Percentiles rank a stretch among this genome's conserved stretches.
Conservation (phyloP, 2,329 filamentous ascomycete species). For the Paraphoma sp. region DNA sequence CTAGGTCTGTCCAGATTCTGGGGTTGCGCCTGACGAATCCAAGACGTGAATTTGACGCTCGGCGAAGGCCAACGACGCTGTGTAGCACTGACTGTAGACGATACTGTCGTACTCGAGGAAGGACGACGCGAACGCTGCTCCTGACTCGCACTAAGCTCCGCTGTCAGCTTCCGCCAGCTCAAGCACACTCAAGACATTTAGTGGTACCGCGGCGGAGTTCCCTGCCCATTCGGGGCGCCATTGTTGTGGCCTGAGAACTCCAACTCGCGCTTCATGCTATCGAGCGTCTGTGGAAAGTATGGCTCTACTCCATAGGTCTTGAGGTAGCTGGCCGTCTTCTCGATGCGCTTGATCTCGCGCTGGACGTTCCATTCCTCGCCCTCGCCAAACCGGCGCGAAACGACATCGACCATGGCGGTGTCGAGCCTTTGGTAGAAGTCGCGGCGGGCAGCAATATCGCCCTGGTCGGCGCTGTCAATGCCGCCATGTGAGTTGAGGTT, state of each 20-base stretch:
- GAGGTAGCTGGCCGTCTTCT: conserved; percentile 61
- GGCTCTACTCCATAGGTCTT: conserved; percentile 60
- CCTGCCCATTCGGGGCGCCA: conserved; percentile 34
- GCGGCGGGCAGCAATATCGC: conserved; percentile 56
- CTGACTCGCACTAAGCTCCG: conserved; percentile 5
- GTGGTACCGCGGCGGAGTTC: conserved; percentile 46
- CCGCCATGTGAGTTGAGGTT: conserved; percentile 63
- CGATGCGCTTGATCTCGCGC: conserved; percentile 62
- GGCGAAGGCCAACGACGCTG: too few relatives aligned
- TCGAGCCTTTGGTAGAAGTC: conserved; percentile 59
- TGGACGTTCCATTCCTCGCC: conserved; percentile 60
- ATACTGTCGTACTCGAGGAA: not conserved
- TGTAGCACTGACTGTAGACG: not conserved
- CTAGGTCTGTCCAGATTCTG: too few relatives aligned
- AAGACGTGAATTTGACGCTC: too few relatives aligned
- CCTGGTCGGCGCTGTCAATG: conserved; percentile 56
- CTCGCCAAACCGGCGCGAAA: conserved; percentile 58
- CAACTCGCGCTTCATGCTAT: conserved; percentile 55
- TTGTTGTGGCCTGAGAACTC: conserved; percentile 38
- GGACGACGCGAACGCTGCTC: not conserved
- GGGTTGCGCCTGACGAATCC: too few relatives aligned
- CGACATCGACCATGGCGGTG: conserved; percentile 60
- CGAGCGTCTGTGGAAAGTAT: conserved; percentile 60
- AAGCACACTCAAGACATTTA: conserved; percentile 22
- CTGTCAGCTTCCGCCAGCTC: conserved; percentile 20